Conservation (phyloP, 1,284 basidiomycete genomes). For the Somion occarium region DNA sequence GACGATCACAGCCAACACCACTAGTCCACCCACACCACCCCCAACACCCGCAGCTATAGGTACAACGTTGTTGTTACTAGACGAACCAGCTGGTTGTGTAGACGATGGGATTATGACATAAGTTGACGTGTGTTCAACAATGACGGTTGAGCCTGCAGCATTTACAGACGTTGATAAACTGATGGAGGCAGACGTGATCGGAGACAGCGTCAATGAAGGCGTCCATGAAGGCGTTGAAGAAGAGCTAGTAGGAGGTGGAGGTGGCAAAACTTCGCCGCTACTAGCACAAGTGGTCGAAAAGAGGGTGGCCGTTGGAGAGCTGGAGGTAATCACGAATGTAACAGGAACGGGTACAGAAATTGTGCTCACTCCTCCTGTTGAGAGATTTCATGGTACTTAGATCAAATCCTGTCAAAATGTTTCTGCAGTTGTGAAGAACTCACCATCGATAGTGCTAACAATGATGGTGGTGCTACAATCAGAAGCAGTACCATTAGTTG, state of each 20-base stretch:
- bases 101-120: constrained; percentile 8
- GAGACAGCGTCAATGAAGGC: constrained; percentile 6
- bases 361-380: constrained; percentile 29
- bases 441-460: constrained; percentile 30
- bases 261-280: not conserved
- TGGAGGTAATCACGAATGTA: constrained; percentile 25
- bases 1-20: constrained; percentile 27
- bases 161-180: constrained; percentile 14
- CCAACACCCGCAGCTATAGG: constrained; percentile 50
- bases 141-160: constrained; percentile 16
- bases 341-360: constrained; percentile 32
- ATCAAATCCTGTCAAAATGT: no score
- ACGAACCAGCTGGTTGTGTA: constrained; percentile 18
- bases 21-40: constrained; percentile 47
- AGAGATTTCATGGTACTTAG: no score
- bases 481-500: constrained; percentile 21
- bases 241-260: constrained; percentile 5
- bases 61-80: constrained; percentile 27
- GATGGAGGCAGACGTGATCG: constrained; percentile 7
- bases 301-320: constrained; percentile 34
- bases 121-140: constrained; percentile 14
- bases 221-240: constrained; percentile 6
- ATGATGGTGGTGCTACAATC: constrained; percentile 18
- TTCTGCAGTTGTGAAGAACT: no score
- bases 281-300: constrained; percentile 28